Base-by-base conservation (phyloP, 352 stramenopile species). In the Phytophthora ohioensis region DNA sequence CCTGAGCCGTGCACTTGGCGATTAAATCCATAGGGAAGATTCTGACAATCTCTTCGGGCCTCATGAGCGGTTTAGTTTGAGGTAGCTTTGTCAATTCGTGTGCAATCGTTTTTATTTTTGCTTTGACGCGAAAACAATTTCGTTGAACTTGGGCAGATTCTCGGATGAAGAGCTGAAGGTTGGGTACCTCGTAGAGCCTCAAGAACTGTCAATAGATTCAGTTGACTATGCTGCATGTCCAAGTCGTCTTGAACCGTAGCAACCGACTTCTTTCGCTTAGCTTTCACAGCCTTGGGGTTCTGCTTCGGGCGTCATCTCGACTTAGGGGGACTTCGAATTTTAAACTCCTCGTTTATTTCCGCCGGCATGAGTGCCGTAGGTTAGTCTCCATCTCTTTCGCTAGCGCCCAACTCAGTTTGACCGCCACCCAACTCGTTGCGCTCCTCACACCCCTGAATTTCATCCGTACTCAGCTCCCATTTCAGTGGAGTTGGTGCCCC, bases 251-350 rank as follows among this genome's bases (percentile, higher is more conserved):
- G 34, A 10, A 60, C 39, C 57, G 60, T 59, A 6, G 5, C 12
- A 9, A 64, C 45, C 9, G 30, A 11, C 12, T 27, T 32, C 3
- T 64, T 73, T 13, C 51, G 35, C 45, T 56, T 73, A 32, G 66
- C 38, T 47, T 64, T 73, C 10, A 58, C 51, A 12, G 45, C 55
- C 47, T 35, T 15, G 0, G 52, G 17, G 13, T 68, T 73, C 42
- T 57, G 15, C 17, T 64, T 68, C 7, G 42, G 51, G n/a, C 51
- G 49, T 21, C 51, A 49, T 42, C 27, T 51, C 0, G 49, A 1
- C 38, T 59, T 57, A 1, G 52, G 31, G 11, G 62, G 62, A 21
- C 35, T 62, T 27, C 38, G 5, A 34, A 69, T 34, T 1, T 54
- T 27, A 31, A 51, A 41, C 4, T 36, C 15, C 46, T 52, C 51